Conservation (phyloP, 306 rosid genomes). For the Psophocarpus tetragonolobus region DNA sequence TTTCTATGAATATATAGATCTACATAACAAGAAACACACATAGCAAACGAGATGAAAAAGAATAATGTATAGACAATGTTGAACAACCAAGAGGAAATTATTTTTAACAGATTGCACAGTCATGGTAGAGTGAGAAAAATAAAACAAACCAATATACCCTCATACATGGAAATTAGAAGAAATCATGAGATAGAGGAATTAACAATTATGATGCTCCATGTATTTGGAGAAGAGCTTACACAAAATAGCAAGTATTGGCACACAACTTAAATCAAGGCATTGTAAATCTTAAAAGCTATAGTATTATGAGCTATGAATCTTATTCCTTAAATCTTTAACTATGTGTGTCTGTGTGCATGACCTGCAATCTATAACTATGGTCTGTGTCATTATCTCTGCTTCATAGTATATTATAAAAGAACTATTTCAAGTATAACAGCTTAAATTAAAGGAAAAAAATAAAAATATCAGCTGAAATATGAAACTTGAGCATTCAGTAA, state of each 20-base stretch:
- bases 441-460: neutral
- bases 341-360: neutral
- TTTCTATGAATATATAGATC: neutral
- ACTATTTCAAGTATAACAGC: neutral
- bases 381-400: neutral
- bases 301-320: neutral
- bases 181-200: neutral
- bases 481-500: neutral
- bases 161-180: neutral
- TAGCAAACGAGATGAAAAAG: neutral
- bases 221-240: neutral
- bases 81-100: neutral
- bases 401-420: neutral
- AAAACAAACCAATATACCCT: conserved; percentile 9
- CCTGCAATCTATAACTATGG: neutral
- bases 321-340: neutral
- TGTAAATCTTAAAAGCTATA: neutral
- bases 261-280: neutral
- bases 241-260: neutral
- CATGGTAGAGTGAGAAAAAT: conserved; percentile 15
- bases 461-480: neutral
- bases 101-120: neutral
- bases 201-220: neutral
- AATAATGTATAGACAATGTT: neutral
- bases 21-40: neutral